These are phyloP conservation scores for Fusarium begoniae DNA, from an alignment of 2,329 filamentous ascomycete genomes.

Conservation along the genomic window DNA sequence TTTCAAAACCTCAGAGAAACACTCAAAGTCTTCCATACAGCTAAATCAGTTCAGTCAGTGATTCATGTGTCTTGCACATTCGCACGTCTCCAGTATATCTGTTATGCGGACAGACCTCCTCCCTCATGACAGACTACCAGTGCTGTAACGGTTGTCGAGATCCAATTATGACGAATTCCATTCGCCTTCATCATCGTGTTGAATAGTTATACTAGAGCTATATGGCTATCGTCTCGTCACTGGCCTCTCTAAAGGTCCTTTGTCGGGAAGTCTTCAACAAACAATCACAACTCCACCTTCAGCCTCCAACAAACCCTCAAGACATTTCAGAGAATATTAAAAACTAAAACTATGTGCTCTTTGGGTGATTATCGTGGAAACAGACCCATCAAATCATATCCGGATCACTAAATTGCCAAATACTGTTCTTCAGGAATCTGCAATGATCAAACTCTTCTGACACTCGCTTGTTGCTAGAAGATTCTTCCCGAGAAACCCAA, in stretches of 20 bases:
- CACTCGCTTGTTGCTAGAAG: background rate
- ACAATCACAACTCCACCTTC: background rate
- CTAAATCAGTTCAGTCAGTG: background rate
- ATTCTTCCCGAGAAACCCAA: background rate
- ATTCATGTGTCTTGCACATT: background rate
- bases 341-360: too few relatives aligned
- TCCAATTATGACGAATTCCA: background rate
- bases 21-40: background rate
- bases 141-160: background rate
- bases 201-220: background rate
- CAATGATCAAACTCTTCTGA: background rate
- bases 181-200: background rate
- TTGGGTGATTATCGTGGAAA: too few relatives aligned
- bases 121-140: background rate
- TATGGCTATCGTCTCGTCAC: background rate
- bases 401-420: background rate
- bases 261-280: background rate
- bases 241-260: background rate
- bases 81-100: background rate
- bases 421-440: background rate
- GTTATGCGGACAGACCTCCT: background rate
- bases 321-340: too few relatives aligned
- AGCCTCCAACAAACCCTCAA: background rate
- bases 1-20: too few relatives aligned
- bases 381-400: background rate